Evolutionary conservation across 495 filamentous ascomycete genomes (phyloP), one percentile per base, ranked within the genome.

Genomic region (Penicillium steckii): DNA sequence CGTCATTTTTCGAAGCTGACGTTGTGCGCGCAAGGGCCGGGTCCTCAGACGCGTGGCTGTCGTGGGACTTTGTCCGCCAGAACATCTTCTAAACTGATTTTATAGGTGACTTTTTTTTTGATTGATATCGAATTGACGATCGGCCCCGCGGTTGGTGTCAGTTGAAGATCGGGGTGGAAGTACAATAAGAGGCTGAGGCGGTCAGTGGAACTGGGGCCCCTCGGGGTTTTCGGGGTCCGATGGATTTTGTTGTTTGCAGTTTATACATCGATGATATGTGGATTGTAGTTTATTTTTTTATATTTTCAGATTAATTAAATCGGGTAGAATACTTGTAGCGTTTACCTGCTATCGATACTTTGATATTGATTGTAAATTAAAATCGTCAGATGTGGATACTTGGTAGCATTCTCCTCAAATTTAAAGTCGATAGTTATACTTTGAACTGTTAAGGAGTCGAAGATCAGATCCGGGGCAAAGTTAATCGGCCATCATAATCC

Each of bases 1-100:
- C 59, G 57, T 76, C 73, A 58, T 75, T 75, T 49, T 74, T 68
- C 9, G 70, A 57, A 0, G 60, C 55, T 25, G 65, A 65, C 17
- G 55, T 44, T 21, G 63, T 59, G 46, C 56, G 64, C 32, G 64
- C 21, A 25, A 65, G 45, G 10, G 50, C 43, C 33, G 32, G 54
- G 46, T 65, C 59, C 44, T 61, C 59, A 50, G 62, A 54, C 18
- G 64, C 54, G 53, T 70, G 60, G 53, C 60, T 62, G 42, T 65
- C 57, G 17, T 64, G 46, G 23, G 70, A 66, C 54, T 72, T 74
- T 22, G 64, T 66, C 19, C 67, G 59, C 71, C 71, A 75, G 46
- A 75, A 57, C 56, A 65, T 64, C 24, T 46, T n/a, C 40, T 42
- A 48, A 18, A 44, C 25, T 26, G 19, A 21, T 21, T 48, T 47